phyloP scores from a whole-genome alignment of 23 red algal genomes.

The Agarophyton chilense region DNA sequence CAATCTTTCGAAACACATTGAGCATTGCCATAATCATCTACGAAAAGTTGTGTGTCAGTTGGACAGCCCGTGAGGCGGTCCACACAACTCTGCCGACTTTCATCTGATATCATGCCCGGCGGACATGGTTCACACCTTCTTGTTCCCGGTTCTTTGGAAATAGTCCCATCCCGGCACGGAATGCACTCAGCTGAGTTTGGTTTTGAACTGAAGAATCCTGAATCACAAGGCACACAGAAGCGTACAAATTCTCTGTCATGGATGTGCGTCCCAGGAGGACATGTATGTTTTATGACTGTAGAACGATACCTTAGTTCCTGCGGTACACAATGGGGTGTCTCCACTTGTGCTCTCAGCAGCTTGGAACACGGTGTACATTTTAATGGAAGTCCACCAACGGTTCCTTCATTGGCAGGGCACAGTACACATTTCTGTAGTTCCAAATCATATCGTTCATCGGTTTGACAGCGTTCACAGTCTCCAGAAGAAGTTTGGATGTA shows the following conservation, averaged over 20 bases:
- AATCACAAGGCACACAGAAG: not conserved
- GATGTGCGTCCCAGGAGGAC: not conserved
- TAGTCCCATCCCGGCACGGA: not conserved
- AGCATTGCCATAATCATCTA: not conserved
- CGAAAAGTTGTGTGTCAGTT: not conserved
- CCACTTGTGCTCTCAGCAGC: not conserved
- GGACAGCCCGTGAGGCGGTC: not conserved
- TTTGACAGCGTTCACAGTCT: slow-evolving; percentile 6
- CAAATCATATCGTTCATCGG: slow-evolving; percentile 4
- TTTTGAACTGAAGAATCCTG: not conserved
- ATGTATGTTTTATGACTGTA: not conserved
- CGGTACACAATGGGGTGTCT: not conserved
- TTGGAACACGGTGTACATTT: not conserved
- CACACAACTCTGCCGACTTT: not conserved
- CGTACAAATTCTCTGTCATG: not conserved
- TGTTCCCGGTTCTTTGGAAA: not conserved
- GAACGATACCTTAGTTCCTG: no score
- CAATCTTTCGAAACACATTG: not conserved
- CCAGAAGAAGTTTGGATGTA: slow-evolving; percentile 8
- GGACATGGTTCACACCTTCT: not conserved
- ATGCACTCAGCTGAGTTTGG: not conserved
- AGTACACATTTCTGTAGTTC: not conserved
- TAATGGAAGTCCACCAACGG: not conserved
- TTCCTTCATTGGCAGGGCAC: not conserved
- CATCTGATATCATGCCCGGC: not conserved